A percentile compares a stretch with the other conserved stretches of the same genome.
phyloP scores from a whole-genome alignment of 352 stramenopile species.

The Aphanomyces euteiches region DNA sequence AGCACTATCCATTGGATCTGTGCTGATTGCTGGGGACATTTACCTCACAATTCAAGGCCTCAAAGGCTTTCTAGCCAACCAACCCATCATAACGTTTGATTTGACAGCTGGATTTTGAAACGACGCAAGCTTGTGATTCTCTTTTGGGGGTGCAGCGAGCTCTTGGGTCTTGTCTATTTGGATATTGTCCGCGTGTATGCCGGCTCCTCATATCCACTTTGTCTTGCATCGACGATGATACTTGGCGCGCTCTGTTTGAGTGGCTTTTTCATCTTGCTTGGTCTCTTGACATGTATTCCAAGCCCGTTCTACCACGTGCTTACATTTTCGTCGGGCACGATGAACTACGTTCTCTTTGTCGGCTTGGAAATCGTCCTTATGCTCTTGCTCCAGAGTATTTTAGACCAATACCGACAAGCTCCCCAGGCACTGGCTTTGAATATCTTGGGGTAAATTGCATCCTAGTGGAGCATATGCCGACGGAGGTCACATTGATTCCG shows the following conservation, averaged over 20 bases:
- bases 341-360: not conserved
- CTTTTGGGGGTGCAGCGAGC: not conserved
- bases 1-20: not conserved
- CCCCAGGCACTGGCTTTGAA: not conserved
- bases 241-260: not conserved
- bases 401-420: not conserved
- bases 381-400: not conserved
- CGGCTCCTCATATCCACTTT: not conserved
- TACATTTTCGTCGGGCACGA: not conserved
- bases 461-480: not conserved
- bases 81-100: not conserved
- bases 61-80: not conserved
- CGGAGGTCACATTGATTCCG: not conserved
- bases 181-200: not conserved
- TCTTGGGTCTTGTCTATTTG: not conserved
- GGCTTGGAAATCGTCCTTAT: not conserved
- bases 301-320: not conserved
- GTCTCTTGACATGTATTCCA: not conserved
- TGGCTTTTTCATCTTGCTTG: not conserved
- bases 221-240: not conserved
- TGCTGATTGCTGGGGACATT: not conserved
- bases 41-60: slow-evolving; percentile 1
- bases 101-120: not conserved
- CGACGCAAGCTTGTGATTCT: not conserved
- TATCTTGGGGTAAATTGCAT: not conserved